phyloP scores from a whole-genome alignment of 2,329 filamentous ascomycete genomes.

The Emmonsiellopsis sp. region DNA sequence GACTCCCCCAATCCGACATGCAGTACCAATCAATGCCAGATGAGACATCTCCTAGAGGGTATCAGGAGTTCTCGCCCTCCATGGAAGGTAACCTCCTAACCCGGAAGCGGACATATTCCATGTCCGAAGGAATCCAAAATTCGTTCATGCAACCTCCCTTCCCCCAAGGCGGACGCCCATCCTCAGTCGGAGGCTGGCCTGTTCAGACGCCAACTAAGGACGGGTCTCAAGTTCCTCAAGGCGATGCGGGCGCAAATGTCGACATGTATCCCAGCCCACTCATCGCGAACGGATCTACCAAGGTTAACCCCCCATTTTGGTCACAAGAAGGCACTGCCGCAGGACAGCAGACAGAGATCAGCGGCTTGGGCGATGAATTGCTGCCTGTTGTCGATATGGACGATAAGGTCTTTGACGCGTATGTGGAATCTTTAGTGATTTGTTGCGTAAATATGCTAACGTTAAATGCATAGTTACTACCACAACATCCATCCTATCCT shows the following conservation, averaged over 20 bases:
- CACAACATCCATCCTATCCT: constrained; percentile 32
- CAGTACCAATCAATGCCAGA: constrained; percentile 37
- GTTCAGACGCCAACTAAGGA: constrained; percentile 21
- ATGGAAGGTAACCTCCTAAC: constrained; percentile 32
- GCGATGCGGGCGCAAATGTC: constrained; percentile 7
- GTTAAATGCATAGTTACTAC: constrained; percentile 26
- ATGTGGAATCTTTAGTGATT: constrained; percentile 12
- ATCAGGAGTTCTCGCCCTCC: constrained; percentile 47
- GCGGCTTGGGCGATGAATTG: constrained; percentile 24
- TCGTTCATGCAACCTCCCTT: constrained; percentile 34
- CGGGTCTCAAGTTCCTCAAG: constrained; percentile 9
- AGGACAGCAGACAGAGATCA: constrained; percentile 21
- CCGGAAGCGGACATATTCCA: constrained; percentile 42
- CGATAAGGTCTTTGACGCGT: constrained; percentile 32
- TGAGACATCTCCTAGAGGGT: constrained; percentile 30
- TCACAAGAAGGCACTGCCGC: constrained; percentile 12
- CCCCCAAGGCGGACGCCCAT: constrained; percentile 9
- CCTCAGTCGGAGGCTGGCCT: constrained; percentile 19
- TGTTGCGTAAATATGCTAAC: not conserved
- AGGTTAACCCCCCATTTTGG: constrained; percentile 32
- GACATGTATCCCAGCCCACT: constrained; percentile 21
- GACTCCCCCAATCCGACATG: constrained; percentile 23
- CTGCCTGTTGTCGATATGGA: constrained; percentile 29
- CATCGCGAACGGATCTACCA: constrained; percentile 29
- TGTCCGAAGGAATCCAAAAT: constrained; percentile 38